Percentiles rank a stretch among this genome's conserved stretches.
Evolutionary conservation across 371 early-diverging fungal species (phyloP).

Genomic region (Rhizopus delemar): DNA sequence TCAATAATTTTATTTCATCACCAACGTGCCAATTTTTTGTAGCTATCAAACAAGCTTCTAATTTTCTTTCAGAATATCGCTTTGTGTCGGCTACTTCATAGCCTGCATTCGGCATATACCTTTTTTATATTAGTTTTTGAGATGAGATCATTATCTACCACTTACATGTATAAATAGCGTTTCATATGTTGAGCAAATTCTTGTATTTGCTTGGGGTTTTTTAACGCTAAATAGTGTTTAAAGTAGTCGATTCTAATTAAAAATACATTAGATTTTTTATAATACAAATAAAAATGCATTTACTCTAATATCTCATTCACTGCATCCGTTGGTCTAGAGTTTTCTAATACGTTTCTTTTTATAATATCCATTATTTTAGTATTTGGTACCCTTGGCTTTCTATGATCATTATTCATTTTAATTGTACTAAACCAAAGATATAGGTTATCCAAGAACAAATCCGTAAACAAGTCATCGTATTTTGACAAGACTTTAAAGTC

Average conservation of each 20-base stretch:
- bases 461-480: conserved; percentile 73
- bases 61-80: conserved; percentile 74
- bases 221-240: conserved; percentile 33
- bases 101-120: conserved; percentile 86
- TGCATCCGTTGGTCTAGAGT: conserved; percentile 48
- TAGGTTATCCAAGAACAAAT: conserved; percentile 65
- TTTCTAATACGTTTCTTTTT: conserved; percentile 45
- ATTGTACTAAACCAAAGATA: conserved; percentile 71
- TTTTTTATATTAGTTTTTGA: conserved; percentile 29
- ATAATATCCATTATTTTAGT: conserved; percentile 56
- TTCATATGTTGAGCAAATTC: conserved; percentile 52
- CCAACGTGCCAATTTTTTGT: conserved; percentile 75
- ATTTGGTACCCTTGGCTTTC: conserved; percentile 39
- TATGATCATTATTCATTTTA: conserved; percentile 38
- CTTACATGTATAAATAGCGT: conserved; percentile 55
- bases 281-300: conserved; percentile 6
- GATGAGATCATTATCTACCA: background rate
- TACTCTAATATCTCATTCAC: conserved; percentile 47
- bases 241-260: conserved; percentile 44
- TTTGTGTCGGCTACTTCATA: conserved; percentile 76
- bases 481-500: conserved; percentile 59
- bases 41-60: conserved; percentile 84
- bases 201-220: conserved; percentile 36
- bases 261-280: too few relatives aligned
- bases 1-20: conserved; percentile 74